A percentile compares a stretch with the other conserved stretches of the same genome.
Conservation (phyloP, 2,329 filamentous ascomycete species). For the Ceratocystis ficicola region DNA sequence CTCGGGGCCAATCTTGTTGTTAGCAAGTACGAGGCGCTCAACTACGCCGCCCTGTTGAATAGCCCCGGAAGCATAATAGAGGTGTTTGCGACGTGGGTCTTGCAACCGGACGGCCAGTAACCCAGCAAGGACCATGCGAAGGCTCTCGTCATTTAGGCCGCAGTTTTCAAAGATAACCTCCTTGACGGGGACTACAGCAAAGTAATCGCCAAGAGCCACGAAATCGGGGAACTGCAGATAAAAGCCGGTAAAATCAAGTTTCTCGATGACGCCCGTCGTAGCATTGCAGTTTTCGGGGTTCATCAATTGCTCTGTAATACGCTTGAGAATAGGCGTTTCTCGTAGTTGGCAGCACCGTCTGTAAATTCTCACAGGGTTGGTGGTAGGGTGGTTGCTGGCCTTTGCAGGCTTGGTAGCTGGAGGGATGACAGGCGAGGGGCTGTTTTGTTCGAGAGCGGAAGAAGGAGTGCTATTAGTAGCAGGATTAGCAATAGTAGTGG, state of each 20-base stretch:
- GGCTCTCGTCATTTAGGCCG: slow-evolving; percentile 71
- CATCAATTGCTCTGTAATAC: slow-evolving; percentile 77
- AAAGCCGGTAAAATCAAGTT: slow-evolving; percentile 74
- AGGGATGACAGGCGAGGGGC: slow-evolving; percentile 23
- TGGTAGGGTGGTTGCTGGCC: slow-evolving; percentile 51
- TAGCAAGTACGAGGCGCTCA: slow-evolving; percentile 77
- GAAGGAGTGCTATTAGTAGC: not conserved
- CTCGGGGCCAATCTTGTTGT: slow-evolving; percentile 76
- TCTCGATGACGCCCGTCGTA: slow-evolving; percentile 63
- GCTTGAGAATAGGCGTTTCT: slow-evolving; percentile 83
- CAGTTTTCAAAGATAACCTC: slow-evolving; percentile 80
- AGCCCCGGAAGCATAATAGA: slow-evolving; percentile 28
- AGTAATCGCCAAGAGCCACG: slow-evolving; percentile 79
- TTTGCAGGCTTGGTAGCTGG: slow-evolving; percentile 37
- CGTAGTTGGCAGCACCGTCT: slow-evolving; percentile 85
- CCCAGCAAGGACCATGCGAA: slow-evolving; percentile 76
- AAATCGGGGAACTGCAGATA: slow-evolving; percentile 73
- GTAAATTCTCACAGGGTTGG: slow-evolving; percentile 85
- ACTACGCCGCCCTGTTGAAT: slow-evolving; percentile 57
- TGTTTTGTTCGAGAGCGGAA: slow-evolving; percentile 18
- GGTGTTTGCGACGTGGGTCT: slow-evolving; percentile 35
- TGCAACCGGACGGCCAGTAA: slow-evolving; percentile 66
- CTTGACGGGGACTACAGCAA: slow-evolving; percentile 83
- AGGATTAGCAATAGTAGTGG: not conserved
- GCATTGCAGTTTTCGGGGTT: slow-evolving; percentile 53